Conservation (phyloP, 352 stramenopile species). For the Globisporangium cystogenes region DNA sequence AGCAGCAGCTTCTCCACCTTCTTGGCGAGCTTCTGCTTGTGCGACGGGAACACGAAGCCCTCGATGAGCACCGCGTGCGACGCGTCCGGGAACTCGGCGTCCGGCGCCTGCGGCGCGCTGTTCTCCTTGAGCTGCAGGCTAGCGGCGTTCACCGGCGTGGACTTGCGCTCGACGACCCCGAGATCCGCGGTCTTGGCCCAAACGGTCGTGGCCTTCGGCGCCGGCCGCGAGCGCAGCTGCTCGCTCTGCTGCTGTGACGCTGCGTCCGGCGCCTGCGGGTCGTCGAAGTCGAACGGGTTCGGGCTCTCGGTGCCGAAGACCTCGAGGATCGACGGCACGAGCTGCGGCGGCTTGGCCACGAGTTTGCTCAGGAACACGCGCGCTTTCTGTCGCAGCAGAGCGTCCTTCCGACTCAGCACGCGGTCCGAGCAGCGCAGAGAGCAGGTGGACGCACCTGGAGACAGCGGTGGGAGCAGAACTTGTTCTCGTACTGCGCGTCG, state of each 20-base stretch:
- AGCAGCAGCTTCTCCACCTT: slow-evolving; percentile 55
- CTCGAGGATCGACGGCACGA: slow-evolving; percentile 71
- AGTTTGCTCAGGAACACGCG: slow-evolving; percentile 55
- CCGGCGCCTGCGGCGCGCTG: slow-evolving; percentile 19
- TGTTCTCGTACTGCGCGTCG: slow-evolving; percentile 66
- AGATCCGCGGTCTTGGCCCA: slow-evolving; percentile 76
- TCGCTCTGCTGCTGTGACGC: slow-evolving; percentile 3
- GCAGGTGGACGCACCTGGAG: slow-evolving; percentile 31
- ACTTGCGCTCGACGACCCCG: slow-evolving; percentile 57
- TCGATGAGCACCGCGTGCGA: slow-evolving; percentile 72
- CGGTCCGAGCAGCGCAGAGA: not conserved
- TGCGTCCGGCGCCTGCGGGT: slow-evolving; percentile 10
- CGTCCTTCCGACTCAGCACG: too few species aligned
- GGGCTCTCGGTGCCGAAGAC: slow-evolving; percentile 78
- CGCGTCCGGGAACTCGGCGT: slow-evolving; percentile 43
- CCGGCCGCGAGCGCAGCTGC: not conserved
- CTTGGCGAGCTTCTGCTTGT: slow-evolving; percentile 72
- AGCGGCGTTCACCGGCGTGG: slow-evolving; percentile 20
- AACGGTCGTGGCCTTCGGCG: slow-evolving; percentile 47
- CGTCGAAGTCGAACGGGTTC: slow-evolving; percentile 62
- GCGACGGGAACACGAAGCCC: slow-evolving; percentile 76
- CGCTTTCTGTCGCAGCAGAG: slow-evolving; percentile 60
- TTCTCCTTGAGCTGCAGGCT: slow-evolving; percentile 42
- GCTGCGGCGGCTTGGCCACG: slow-evolving; percentile 67
- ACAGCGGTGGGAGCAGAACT: slow-evolving; percentile 76